phyloP scores from a whole-genome alignment of 176 grass and related monocot species.

The Typha latifolia region DNA sequence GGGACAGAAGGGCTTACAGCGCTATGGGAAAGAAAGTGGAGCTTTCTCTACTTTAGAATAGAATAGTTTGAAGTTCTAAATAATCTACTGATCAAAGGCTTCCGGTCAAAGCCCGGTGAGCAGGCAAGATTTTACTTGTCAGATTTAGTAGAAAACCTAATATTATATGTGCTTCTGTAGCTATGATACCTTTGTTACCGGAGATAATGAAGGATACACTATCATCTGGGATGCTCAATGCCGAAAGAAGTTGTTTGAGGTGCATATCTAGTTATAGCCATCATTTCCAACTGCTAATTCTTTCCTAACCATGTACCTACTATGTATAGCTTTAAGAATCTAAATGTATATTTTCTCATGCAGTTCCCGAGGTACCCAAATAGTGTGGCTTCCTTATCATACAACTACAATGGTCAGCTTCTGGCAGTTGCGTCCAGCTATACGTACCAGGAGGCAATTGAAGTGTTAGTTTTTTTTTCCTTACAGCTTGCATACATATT shows the following conservation, averaged over 20 bases:
- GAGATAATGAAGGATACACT: conserved; percentile 56
- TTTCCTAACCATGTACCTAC: not conserved
- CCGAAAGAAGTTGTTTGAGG: conserved; percentile 62
- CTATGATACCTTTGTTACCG: conserved; percentile 48
- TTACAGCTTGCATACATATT: not conserved
- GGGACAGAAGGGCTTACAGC: no score
- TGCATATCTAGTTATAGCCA: conserved; percentile 9
- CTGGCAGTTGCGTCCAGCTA: conserved; percentile 53
- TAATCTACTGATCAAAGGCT: no score
- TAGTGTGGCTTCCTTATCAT: conserved; percentile 46
- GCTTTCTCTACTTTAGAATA: no score
- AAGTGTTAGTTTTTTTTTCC: conserved; percentile 38
- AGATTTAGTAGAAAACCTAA: not conserved
- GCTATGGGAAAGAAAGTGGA: no score
- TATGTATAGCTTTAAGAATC: not conserved
- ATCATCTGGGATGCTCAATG: conserved; percentile 45
- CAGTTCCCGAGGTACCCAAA: conserved; percentile 47
- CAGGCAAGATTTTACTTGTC: not conserved
- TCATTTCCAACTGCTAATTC: not conserved
- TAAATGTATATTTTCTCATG: not conserved
- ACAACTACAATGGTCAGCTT: conserved; percentile 39
- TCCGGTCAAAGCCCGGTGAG: no score
- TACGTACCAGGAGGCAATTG: conserved; percentile 29
- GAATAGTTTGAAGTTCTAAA: no score
- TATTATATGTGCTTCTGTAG: conserved; percentile 24